Evolutionary conservation across 2,329 filamentous ascomycete genomes (phyloP), one percentile per base, ranked within the genome.

Genomic region (Diaporthe ampelina): DNA sequence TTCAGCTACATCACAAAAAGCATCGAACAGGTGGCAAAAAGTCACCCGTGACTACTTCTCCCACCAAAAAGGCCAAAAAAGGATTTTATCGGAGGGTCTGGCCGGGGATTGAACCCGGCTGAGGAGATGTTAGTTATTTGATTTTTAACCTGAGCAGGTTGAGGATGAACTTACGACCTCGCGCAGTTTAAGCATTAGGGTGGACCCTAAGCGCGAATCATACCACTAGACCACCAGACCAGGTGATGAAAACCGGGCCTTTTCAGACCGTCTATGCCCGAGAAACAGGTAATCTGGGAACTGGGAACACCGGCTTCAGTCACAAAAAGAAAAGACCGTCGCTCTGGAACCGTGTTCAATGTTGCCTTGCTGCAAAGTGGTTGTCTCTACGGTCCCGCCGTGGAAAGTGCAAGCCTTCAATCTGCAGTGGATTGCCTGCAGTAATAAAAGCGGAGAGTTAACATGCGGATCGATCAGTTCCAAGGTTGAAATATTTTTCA

Each of bases 21-120:
- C 3, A 5, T 32, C 29, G 5, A 9, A 9, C 29, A 32, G 29
- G 6, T 32, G 29, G 29, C 29, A 32, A 32, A 32, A 32, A 32
- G 6, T 32, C 6, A 32, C 6, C 29, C 29, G 6, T 32, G 3
- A 32, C 37, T 48, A 48, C 10, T 43, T 24, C 3, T 50, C 9
- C 48, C 13, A 4, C 13, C 10, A 58, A 58, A 37, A 37, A n/a
- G 11, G 21, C 15, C 15, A 57, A 35, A 32, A 32, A 56, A 3
- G 3, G 19, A 21, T 32, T 19, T 13, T 13, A 2, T 45, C 21
- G 43, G 15, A 17, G 40, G 63, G 40, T 68, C 43, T 68, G 63
- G 63, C 43, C 63, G 63, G 63, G 63, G 63, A 68, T 50, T 32
- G 63, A 68, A 68, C 56, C 56, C 56, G 56, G 56, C 56, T 58